phyloP scores from a whole-genome alignment of 768 basidiomycete genomes.

The Pseudohyphozyma bogoriensis region DNA sequence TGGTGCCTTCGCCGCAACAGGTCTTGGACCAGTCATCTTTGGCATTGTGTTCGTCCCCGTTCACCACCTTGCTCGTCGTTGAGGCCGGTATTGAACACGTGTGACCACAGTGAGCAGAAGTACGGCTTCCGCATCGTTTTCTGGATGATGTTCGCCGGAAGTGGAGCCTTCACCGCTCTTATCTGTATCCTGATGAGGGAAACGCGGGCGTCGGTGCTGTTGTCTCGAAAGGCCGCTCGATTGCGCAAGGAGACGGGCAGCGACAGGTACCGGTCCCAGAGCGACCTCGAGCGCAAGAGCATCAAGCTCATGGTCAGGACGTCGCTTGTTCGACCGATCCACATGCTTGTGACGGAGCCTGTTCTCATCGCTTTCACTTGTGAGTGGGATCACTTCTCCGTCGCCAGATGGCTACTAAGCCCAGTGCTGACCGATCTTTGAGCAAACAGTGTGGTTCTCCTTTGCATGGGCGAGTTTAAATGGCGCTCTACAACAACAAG shows the following conservation, averaged over 20 bases:
- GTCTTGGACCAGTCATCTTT: slow-evolving; percentile 36
- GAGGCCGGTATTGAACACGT: neutral
- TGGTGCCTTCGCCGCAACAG: slow-evolving; percentile 52
- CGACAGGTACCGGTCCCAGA: slow-evolving; percentile 50
- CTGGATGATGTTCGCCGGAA: slow-evolving; percentile 42
- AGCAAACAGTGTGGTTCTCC: too few relatives aligned
- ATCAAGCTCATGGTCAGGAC: neutral
- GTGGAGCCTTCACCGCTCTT: slow-evolving; percentile 46
- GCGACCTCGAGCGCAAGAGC: neutral
- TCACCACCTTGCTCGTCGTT: neutral
- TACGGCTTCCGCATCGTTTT: slow-evolving; percentile 60
- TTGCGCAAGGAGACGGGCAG: slow-evolving; percentile 59
- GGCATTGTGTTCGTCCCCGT: neutral
- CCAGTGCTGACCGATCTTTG: too few relatives aligned
- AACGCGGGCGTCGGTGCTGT: slow-evolving; percentile 59
- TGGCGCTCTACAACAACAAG: too few relatives aligned
- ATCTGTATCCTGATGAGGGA: slow-evolving; percentile 57
- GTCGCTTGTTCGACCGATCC: neutral
- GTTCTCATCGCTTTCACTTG: neutral
- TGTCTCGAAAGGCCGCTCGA: slow-evolving; percentile 55
- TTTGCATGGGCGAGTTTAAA: too few relatives aligned
- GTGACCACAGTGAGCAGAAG: neutral
- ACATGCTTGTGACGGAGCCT: slow-evolving; percentile 1
- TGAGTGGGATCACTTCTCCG: too few relatives aligned
- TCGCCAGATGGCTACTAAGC: too few relatives aligned